Evolutionary conservation across 1,284 basidiomycete genomes (phyloP), one percentile per base, ranked within the genome.

Genomic region (Naganishia albida): DNA sequence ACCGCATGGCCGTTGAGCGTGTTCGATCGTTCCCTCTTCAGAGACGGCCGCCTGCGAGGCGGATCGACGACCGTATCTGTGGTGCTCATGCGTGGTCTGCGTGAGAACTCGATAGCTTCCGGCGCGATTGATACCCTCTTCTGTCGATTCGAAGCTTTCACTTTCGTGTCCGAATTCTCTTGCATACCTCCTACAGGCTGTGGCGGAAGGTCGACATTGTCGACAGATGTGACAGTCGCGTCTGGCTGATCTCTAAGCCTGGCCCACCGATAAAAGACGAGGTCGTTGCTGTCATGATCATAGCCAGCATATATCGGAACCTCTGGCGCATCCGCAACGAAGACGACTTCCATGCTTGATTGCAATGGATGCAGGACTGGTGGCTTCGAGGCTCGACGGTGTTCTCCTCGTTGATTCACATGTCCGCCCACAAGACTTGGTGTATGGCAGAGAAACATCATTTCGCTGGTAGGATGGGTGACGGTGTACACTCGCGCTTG

Each of bases 401-500:
- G 46, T n/a, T 30, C 34, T 39, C 64, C 64, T 1, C 25, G 28
- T 1, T 39, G 15, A 18, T 66, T 51, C 10, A 55, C 39, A 18
- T 38, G 44, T 4, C 65, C 66, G 15, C 62, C 54, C n/a, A 23
- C n/a, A 1, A 67, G 18, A 25, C n/a, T 26, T 1, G 46, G 46
- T 18, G 54, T 18, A 13, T 38, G 28, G 23, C 50, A 71, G 12
- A 93, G 84, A 23, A 86, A 82, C 49, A 84, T 84, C 57, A 89
- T 82, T 76, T 94, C 91, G 1, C 88, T 84, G 52, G 89, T 87
- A 0, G 89, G 87, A 68, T 86, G 88, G 10, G 85, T 86, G 57
- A 93, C 80, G 10, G 87, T 85, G 76, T 89, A 93, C 26, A 93
- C 82, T 2, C 88, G 87, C 0, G 89, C 90, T 25, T 91, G 81